Conservation (phyloP, 768 basidiomycete genomes). For the Macrolepiota dolichaula region DNA sequence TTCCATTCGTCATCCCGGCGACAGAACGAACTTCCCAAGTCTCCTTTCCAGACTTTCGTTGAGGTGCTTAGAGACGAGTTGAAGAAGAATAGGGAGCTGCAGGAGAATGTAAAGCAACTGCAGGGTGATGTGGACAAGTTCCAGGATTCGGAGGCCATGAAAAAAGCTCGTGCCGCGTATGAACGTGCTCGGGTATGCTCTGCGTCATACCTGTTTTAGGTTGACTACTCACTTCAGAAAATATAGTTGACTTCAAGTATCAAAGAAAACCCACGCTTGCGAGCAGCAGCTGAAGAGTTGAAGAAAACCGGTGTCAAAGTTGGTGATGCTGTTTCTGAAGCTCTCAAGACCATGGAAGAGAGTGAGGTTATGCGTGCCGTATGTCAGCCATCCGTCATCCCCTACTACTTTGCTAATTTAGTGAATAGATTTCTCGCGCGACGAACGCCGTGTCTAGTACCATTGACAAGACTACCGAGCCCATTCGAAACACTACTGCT, state of each 20-base stretch:
- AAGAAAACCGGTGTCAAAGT: conserved; percentile 87
- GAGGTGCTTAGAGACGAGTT: conserved; percentile 92
- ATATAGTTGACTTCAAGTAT: conserved; percentile 85
- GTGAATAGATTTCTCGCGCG: conserved; percentile 74
- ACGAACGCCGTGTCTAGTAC: conserved; percentile 83
- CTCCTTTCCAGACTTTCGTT: conserved; percentile 95
- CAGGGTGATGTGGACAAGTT: conserved; percentile 97
- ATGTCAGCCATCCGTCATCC: conserved; percentile 23
- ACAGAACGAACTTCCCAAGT: conserved; percentile 71
- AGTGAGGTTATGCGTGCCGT: conserved; percentile 88
- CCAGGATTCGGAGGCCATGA: conserved; percentile 96
- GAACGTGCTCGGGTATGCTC: conserved; percentile 85
- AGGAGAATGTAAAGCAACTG: conserved; percentile 95
- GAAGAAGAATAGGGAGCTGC: conserved; percentile 88
- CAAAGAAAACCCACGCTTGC: conserved; percentile 89
- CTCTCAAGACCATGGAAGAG: conserved; percentile 91
- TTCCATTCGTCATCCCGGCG: conserved; percentile 70
- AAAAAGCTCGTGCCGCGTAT: conserved; percentile 85
- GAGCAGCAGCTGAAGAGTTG: conserved; percentile 91
- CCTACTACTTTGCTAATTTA: background rate
- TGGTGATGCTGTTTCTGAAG: conserved; percentile 90
- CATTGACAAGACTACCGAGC: conserved; percentile 88
- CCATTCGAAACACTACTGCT: conserved; percentile 93
- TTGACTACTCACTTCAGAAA: background rate
- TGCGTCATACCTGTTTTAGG: conserved; percentile 2